Conservation (phyloP, 2,329 filamentous ascomycete species). For the Sclerotinia trifoliorum region DNA sequence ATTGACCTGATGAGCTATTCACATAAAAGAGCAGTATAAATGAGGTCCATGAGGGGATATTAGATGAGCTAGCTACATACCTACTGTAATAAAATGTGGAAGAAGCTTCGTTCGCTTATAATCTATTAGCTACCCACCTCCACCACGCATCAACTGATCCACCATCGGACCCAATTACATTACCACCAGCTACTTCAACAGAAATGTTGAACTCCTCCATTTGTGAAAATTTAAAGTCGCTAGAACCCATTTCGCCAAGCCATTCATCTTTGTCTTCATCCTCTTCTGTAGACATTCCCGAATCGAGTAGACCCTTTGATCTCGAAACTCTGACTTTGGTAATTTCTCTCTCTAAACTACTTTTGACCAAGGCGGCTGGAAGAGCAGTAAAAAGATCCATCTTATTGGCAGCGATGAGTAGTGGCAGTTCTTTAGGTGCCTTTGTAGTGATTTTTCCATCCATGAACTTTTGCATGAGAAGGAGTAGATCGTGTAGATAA, state of each 20-base stretch:
- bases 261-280: conserved; percentile 76
- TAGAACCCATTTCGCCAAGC: conserved; percentile 77
- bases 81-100: not conserved
- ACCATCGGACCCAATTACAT: conserved; percentile 59
- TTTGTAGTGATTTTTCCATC: conserved; percentile 55
- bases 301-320: conserved; percentile 79
- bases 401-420: conserved; percentile 92
- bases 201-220: conserved; percentile 81
- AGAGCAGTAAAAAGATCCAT: conserved; percentile 91
- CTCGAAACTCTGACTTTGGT: conserved; percentile 72
- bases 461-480: conserved; percentile 74
- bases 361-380: conserved; percentile 72
- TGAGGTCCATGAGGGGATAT: not conserved
- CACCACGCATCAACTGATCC: conserved; percentile 83
- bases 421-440: conserved; percentile 59
- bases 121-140: conserved; percentile 78
- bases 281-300: conserved; percentile 62
- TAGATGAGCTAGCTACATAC: not conserved
- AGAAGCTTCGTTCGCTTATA: conserved; percentile 47
- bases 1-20: conserved; percentile 4
- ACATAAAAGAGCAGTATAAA: not conserved
- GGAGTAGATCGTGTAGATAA: conserved; percentile 87
- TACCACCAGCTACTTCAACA: conserved; percentile 76
- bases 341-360: conserved; percentile 76
- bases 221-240: conserved; percentile 74